Conservation (phyloP, 2,329 filamentous ascomycete genomes). For the Dissoconium aciculare region DNA sequence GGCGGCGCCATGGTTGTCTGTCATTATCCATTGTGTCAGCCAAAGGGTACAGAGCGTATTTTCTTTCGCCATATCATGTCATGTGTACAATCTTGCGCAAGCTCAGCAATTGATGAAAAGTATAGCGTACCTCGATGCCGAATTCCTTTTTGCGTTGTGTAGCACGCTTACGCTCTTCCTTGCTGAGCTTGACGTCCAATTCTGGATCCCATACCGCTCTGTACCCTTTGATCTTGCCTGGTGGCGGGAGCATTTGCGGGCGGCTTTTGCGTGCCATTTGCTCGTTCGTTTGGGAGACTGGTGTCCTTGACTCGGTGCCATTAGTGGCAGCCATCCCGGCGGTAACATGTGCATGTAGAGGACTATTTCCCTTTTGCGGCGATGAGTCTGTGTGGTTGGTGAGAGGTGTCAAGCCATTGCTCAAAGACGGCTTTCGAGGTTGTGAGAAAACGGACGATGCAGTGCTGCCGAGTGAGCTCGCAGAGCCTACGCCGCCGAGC, state of each 20-base stretch:
- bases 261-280: conserved; percentile 28
- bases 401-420: conserved; percentile 47
- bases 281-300: conserved; percentile 22
- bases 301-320: conserved; percentile 11
- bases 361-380: conserved; percentile 43
- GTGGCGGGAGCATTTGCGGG: conserved; percentile 35
- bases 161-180: conserved; percentile 38
- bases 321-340: conserved; percentile 17
- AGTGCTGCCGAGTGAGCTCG: conserved; percentile 56
- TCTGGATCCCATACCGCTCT: conserved; percentile 50
- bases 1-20: conserved; percentile 59
- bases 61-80: conserved; percentile 17
- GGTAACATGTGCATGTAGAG: conserved; percentile 21
- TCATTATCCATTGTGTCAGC: conserved; percentile 27
- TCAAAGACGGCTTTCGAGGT: conserved; percentile 39
- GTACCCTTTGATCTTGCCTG: conserved; percentile 41
- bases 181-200: conserved; percentile 42
- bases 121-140: conserved; percentile 29
- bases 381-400: conserved; percentile 50
- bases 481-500: conserved; percentile 55
- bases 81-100: conserved; percentile 23
- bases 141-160: conserved; percentile 24
- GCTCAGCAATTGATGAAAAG: conserved; percentile 24
- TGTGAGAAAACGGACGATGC: conserved; percentile 57
- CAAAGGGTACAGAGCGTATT: conserved; percentile 28